phyloP scores from a whole-genome alignment of 2,329 filamentous ascomycete genomes.

The Pochonia chlamydosporia region DNA sequence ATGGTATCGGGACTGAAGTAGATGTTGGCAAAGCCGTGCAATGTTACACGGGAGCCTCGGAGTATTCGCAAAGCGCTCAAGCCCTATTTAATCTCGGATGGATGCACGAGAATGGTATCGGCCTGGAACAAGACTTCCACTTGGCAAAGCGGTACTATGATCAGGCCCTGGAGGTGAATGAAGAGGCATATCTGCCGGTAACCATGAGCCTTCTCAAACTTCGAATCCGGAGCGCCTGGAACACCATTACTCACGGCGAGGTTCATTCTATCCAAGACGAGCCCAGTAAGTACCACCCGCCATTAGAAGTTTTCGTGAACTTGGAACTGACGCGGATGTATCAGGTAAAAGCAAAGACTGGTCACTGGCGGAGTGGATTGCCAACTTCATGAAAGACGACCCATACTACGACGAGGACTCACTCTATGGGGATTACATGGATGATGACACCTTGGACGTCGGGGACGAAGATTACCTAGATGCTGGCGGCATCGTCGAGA shows the following conservation, averaged over 20 bases:
- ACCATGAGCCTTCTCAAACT: constrained; percentile 83
- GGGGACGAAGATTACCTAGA: constrained; percentile 55
- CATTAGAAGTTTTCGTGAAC: no score
- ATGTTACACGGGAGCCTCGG: constrained; percentile 88
- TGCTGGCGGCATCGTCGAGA: constrained; percentile 78
- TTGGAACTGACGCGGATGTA: constrained; percentile 19
- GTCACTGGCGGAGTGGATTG: constrained; percentile 80
- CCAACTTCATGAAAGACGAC: constrained; percentile 73
- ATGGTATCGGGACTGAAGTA: constrained; percentile 65
- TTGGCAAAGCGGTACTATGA: constrained; percentile 96
- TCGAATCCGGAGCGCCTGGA: constrained; percentile 84
- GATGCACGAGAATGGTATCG: constrained; percentile 98
- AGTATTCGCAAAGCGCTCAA: constrained; percentile 87
- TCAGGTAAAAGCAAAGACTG: constrained; percentile 67
- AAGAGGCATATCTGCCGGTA: constrained; percentile 90
- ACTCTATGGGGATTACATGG: constrained; percentile 44
- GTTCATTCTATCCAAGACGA: constrained; percentile 92
- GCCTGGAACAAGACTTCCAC: constrained; percentile 91
- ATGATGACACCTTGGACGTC: constrained; percentile 50
- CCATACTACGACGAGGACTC: constrained; percentile 57
- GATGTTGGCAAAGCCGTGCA: constrained; percentile 83
- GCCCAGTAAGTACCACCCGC: constrained; percentile 52
- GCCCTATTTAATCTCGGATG: constrained; percentile 96
- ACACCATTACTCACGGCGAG: constrained; percentile 81
- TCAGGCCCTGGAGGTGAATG: constrained; percentile 81